These are phyloP conservation scores for Scedosporium boydii DNA, from an alignment of 2,329 filamentous ascomycete genomes.

Conservation along the genomic window DNA sequence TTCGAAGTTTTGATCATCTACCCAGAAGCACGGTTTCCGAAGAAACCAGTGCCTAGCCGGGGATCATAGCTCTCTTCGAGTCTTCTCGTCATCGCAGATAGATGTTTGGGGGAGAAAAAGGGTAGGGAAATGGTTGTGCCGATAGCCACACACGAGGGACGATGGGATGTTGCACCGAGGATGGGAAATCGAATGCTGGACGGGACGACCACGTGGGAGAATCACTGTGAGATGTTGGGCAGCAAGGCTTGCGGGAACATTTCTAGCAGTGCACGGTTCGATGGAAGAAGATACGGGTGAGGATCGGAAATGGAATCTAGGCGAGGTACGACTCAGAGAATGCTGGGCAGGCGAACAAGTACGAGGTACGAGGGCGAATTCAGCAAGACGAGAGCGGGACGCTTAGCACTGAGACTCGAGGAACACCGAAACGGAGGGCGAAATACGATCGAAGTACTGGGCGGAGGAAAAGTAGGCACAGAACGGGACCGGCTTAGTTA, in stretches of 20 bases:
- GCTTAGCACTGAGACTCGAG: no score
- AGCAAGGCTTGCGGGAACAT: no score
- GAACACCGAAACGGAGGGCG: neutral
- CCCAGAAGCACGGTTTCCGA: constrained; percentile 3
- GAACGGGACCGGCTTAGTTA: neutral
- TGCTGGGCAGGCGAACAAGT: no score
- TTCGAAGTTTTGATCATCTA: constrained; percentile 5
- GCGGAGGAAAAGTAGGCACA: neutral
- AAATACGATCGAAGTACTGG: neutral
- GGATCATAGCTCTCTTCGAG: constrained; percentile 9
- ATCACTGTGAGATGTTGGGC: neutral
- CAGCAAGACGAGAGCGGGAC: no score
- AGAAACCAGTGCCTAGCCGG: constrained; percentile 2
- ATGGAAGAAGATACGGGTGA: neutral
- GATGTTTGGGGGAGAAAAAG: neutral
- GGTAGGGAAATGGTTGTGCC: neutral
- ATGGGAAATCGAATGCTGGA: neutral
- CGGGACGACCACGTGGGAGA: neutral
- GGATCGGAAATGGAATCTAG: no score
- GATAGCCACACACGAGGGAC: neutral
- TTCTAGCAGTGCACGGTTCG: neutral
- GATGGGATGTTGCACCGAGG: neutral
- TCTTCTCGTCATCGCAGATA: constrained; percentile 10
- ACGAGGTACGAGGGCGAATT: no score
- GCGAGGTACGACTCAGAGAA: no score